Conservation (phyloP, 1,139 yeast species). For the Kodamaea anthophila region DNA sequence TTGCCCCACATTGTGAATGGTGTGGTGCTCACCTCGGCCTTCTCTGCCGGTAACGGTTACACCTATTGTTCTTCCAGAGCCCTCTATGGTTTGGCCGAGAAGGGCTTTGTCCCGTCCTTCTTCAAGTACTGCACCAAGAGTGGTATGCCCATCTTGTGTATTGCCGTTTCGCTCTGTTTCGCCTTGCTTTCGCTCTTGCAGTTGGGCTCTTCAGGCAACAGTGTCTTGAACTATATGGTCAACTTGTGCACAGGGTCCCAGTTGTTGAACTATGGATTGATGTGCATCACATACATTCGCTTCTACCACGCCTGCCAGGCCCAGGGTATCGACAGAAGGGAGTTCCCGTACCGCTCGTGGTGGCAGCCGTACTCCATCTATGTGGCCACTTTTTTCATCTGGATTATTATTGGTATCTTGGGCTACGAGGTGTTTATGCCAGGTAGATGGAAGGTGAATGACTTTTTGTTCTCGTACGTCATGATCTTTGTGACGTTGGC, state of each 20-base stretch:
- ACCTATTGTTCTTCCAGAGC: conserved; percentile 54
- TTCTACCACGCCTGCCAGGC: conserved; percentile 58
- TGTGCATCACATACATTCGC: conserved; percentile 52
- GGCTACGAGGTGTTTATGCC: conserved; percentile 39
- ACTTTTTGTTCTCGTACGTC: conserved; percentile 38
- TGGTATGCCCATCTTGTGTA: conserved; percentile 53
- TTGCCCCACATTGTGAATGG: conserved; percentile 40
- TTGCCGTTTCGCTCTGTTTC: conserved; percentile 24
- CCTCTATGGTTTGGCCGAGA: conserved; percentile 32
- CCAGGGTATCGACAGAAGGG: conserved; percentile 25
- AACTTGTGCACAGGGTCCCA: conserved; percentile 77
- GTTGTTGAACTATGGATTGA: conserved; percentile 61
- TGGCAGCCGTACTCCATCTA: conserved; percentile 29
- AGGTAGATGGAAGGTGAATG: conserved; percentile 25
- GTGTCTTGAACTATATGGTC: conserved; percentile 70
- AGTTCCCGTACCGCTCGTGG: conserved; percentile 27
- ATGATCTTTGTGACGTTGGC: conserved; percentile 31
- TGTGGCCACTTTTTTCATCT: conserved; percentile 24
- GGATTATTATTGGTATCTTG: conserved; percentile 32
- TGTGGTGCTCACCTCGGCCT: conserved; percentile 30
- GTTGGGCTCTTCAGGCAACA: conserved; percentile 52
- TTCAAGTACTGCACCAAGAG: conserved; percentile 36
- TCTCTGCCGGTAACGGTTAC: conserved; percentile 59
- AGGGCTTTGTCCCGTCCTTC: conserved; percentile 36
- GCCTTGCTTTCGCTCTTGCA: conserved; percentile 46